Base-by-base conservation (phyloP, 1,139 yeast species). In the Kurtzmaniella quercitrusa region DNA sequence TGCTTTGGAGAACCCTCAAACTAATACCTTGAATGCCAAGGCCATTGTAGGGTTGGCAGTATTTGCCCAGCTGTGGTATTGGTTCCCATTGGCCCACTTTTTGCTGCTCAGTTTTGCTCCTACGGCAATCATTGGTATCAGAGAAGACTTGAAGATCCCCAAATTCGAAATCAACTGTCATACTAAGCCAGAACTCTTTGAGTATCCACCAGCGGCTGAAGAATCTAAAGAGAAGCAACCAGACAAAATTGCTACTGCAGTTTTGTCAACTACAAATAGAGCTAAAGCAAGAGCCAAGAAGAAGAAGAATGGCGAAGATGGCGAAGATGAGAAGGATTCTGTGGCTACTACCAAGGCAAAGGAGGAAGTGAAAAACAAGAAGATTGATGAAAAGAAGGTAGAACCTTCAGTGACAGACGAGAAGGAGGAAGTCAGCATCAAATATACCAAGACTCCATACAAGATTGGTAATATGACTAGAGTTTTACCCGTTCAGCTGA, bases 31-130 rank as follows among this genome's bases (percentile, higher is more conserved):
- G 52, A 93, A 93, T 63, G 82, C 85, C 63, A 86, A 86, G 59
- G 94, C 97, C 0, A 84, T 94, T 54, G 95, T 91, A 47, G 98
- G 99, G 37, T 73, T 94, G 56, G 82, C 95, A 0, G 79, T 93
- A 48, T 94, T 93, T 62, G 73, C 85, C 6, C 99, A 93, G 67
- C 87, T 88, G 59, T 93, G 99, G 99, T 90, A 90, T 68, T 93
- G 98, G 98, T 94, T 85, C 81, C 98, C 99, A 51, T 75, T 91
- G 48, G 82, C 97, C 1, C 98, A 93, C 68, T 94, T 93, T 70
- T 71, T 93, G 57, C 85, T 95, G 16, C 77, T 94, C 54, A 88
- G 98, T 25, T 91, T 91, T 65, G 80, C 95, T 6, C 97, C 98
- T 43, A 94, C 98, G 2, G 81, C 95, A 6, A 77, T 93, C 24